Evolutionary conservation across 306 rosid genomes (phyloP).

Genomic region (Geum urbanum): DNA sequence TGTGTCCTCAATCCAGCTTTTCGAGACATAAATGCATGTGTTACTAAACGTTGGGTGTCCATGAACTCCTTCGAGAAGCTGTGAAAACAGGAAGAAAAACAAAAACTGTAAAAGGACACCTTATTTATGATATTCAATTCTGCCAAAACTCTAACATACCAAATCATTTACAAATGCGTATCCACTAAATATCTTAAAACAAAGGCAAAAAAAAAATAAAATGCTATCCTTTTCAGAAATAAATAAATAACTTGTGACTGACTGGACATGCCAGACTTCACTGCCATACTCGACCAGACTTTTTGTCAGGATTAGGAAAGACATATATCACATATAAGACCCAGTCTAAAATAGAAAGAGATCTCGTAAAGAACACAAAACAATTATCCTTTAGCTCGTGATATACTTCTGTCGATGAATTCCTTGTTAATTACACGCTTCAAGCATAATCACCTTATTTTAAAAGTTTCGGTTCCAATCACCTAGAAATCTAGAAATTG

Average conservation of each 20-base stretch:
- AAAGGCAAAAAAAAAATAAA: not conserved
- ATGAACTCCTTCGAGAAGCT: constrained; percentile 88
- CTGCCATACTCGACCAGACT: not conserved
- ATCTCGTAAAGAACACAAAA: not conserved
- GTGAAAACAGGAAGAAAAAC: constrained; percentile 32
- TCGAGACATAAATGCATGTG: constrained; percentile 94
- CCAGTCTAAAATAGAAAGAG: not conserved
- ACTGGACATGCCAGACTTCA: not conserved
- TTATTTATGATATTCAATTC: not conserved
- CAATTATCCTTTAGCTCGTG: not conserved
- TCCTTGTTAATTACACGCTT: not conserved
- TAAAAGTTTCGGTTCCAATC: not conserved
- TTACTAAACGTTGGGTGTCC: constrained; percentile 84
- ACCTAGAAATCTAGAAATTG: not conserved
- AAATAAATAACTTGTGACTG: not conserved
- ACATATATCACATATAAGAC: constrained; percentile 4
- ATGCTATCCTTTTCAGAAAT: not conserved
- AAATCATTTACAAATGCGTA: not conserved
- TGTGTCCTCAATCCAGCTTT: constrained; percentile 69
- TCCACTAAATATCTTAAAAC: not conserved
- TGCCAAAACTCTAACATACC: not conserved
- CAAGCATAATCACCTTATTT: not conserved
- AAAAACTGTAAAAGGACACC: constrained; percentile 6
- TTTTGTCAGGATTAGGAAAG: not conserved
- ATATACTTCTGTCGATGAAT: not conserved